A percentile compares a stretch with the other conserved stretches of the same genome.
Evolutionary conservation across 805 yeast species (phyloP).

Genomic region (Cyberlindnera xishuangbannaensis): DNA sequence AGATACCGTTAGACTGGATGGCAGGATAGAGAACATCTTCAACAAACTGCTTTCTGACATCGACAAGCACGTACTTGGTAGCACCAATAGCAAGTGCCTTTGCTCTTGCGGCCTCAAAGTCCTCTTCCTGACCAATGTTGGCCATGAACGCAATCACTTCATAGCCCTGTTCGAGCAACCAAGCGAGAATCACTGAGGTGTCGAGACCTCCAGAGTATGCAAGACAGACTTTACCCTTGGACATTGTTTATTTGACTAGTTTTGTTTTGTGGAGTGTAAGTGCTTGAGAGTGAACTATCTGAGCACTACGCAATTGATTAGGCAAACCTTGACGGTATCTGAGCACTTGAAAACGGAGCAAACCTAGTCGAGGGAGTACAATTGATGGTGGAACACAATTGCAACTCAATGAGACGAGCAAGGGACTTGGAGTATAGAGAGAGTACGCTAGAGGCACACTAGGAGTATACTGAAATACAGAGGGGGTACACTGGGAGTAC

Average conservation of each 20-base stretch:
- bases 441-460: too few species aligned
- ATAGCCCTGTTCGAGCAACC: conserved; percentile 97
- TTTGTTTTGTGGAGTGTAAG: neutral
- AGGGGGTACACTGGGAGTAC: too few species aligned
- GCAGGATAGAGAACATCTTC: conserved; percentile 92
- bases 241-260: conserved; percentile 42
- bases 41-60: conserved; percentile 92
- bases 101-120: conserved; percentile 92
- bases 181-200: conserved; percentile 95
- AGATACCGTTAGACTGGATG: conserved; percentile 94
- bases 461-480: too few species aligned
- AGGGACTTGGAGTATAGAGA: too few species aligned
- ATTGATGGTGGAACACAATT: too few species aligned
- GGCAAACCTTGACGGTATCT: too few species aligned
- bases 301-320: too few species aligned
- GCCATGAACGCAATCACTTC: conserved; percentile 99
- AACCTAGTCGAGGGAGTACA: neutral
- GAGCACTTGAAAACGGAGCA: too few species aligned
- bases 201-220: conserved; percentile 99
- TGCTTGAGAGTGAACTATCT: too few species aligned
- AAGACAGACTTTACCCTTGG: conserved; percentile 97
- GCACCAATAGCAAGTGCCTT: conserved; percentile 98
- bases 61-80: conserved; percentile 87
- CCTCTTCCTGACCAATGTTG: conserved; percentile 99
- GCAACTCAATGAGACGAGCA: too few species aligned